phyloP scores from a whole-genome alignment of 495 filamentous ascomycete species.

The Cryomyces antarcticus region DNA sequence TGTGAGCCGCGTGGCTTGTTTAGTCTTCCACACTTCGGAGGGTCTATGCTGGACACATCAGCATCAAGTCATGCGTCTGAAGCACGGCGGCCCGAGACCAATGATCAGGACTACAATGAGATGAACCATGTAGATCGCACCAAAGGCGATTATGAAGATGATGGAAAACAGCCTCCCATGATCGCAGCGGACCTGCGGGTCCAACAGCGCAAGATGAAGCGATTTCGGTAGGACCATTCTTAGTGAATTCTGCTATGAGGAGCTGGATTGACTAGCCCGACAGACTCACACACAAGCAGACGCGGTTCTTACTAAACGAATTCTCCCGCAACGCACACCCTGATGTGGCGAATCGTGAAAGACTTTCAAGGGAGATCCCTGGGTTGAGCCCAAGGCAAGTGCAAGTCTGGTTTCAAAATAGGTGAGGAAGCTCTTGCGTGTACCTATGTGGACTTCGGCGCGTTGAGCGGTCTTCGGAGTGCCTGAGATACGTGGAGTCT shows the following conservation, averaged over 20 bases:
- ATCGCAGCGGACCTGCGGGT: slow-evolving; percentile 51
- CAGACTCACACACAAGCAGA: slow-evolving; percentile 93
- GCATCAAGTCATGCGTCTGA: too few relatives aligned
- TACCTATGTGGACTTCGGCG: too few relatives aligned
- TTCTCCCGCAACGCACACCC: slow-evolving; percentile 91
- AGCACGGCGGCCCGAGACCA: too few relatives aligned
- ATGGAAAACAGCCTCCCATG: slow-evolving; percentile 16
- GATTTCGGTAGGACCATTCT: slow-evolving; percentile 49
- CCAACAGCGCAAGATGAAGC: slow-evolving; percentile 86
- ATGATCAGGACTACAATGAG: too few relatives aligned
- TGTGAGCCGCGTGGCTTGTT: too few relatives aligned
- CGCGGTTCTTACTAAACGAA: slow-evolving; percentile 90
- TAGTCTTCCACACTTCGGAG: too few relatives aligned
- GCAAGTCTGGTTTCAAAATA: slow-evolving; percentile 98
- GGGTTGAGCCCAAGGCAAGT: slow-evolving; percentile 86
- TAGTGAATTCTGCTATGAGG: slow-evolving; percentile 1
- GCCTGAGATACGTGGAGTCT: too few relatives aligned
- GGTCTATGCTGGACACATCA: too few relatives aligned
- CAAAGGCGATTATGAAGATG: neutral
- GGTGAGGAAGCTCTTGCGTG: slow-evolving; percentile 32
- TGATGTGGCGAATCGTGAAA: slow-evolving; percentile 79
- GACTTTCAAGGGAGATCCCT: slow-evolving; percentile 78
- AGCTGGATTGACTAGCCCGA: neutral
- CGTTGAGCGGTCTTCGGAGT: too few relatives aligned
- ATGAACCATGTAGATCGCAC: too few relatives aligned